Evolutionary conservation across 1,284 basidiomycete species (phyloP), one percentile per base, ranked within the genome.

Genomic region (Ustilago lituana): DNA sequence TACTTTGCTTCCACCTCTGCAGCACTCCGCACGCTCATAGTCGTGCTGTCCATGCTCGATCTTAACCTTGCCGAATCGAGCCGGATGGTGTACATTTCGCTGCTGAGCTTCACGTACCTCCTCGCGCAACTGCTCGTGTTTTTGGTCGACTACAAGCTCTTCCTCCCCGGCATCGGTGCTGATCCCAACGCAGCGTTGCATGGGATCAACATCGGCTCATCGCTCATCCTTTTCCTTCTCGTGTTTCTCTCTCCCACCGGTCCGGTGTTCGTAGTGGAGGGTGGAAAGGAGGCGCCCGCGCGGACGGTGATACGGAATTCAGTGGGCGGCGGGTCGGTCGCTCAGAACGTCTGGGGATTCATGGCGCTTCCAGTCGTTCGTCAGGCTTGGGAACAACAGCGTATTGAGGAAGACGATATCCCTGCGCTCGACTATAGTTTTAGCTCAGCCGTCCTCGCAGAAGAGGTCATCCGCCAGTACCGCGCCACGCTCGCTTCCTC

Each of bases 351-450:
- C 1, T 58, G 35, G 40, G 64, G 64, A 1, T 67, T 61, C 43
- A 2, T 44, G 1, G 58, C 54, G 2, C n/a, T 62, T 1, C 53
- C 58, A 6, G 45, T 62, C 1, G 50, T 67, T 5, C 17, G n/a
- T 4, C 19, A 53, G 11, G 58, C 64, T 0, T 49, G 55, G 23
- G 27, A 3, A 4, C 5, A 43, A 7, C 29, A 32, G 7, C 36
- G 49, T 0, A 43, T 67, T 38, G 54, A 52, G 6, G 29, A 53
- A 7, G 37, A 53, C n/a, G 53, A 61, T 12, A 53, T 67, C 3
- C 64, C 64, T 2, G 57, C 53, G 2, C 46, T 67, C 26, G 64
- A 67, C 23, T 45, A 55, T 17, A 49, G 48, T 11, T 57, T 47
- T 20, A 24, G 44, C 7, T 53, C 58, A 4, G 58, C 58, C 3